A percentile compares a stretch with the other conserved stretches of the same genome.
phyloP scores from a whole-genome alignment of 1,284 basidiomycete genomes.

The Moesziomyces antarcticus region DNA sequence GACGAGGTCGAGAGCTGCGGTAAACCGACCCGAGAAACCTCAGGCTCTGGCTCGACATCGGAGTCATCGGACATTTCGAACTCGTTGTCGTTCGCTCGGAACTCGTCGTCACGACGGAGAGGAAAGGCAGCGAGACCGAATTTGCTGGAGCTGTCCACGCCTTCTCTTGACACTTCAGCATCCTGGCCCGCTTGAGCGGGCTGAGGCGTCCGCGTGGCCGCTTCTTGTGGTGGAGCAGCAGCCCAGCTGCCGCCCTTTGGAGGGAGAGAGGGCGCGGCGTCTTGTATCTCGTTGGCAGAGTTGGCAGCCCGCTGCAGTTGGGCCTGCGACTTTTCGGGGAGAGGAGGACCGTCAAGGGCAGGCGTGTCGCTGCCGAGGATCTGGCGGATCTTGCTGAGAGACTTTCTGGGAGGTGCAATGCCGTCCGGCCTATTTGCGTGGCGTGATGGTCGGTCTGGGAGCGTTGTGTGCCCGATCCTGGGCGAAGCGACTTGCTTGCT shows the following conservation, averaged over 20 bases:
- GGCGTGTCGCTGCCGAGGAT: conserved; percentile 24
- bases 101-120: conserved; percentile 38
- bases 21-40: neutral
- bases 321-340: conserved; percentile 3
- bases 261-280: conserved; percentile 11
- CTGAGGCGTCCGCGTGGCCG: conserved; percentile 3
- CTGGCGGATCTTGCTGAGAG: conserved; percentile 34
- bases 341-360: conserved; percentile 1
- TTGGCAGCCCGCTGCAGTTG: neutral
- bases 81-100: conserved; percentile 23
- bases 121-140: conserved; percentile 33
- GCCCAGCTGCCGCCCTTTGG: conserved; percentile 10
- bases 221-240: neutral
- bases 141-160: conserved; percentile 4
- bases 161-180: neutral
- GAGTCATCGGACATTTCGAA: conserved; percentile 39
- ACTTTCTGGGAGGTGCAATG: conserved; percentile 16
- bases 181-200: neutral
- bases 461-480: neutral
- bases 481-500: neutral
- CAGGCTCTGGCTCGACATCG: conserved; percentile 6
- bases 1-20: conserved; percentile 5
- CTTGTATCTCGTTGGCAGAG: neutral
- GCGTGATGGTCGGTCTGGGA: neutral
- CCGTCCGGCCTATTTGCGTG: neutral